These are phyloP conservation scores for Daphne laureola DNA, from an alignment of 441 rosid species.

Conservation along the genomic window DNA sequence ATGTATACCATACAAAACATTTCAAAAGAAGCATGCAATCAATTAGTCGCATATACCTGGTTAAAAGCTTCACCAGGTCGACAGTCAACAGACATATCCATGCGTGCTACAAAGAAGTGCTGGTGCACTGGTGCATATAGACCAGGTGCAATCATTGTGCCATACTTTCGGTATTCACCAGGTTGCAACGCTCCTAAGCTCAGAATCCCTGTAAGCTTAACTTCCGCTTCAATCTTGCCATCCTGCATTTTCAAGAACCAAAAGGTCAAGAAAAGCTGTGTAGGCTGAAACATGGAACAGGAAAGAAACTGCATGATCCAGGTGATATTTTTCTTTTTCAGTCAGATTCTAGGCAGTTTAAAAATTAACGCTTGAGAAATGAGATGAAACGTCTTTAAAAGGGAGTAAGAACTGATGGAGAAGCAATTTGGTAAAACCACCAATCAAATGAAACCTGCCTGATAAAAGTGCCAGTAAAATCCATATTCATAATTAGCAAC, in stretches of 20 bases:
- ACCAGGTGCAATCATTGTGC: constrained; percentile 82
- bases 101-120: constrained; percentile 82
- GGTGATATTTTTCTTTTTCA: too few relatives aligned
- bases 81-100: constrained; percentile 88
- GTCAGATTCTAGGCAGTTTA: too few relatives aligned
- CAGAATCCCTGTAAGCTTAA: constrained; percentile 77
- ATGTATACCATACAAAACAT: neutral
- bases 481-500: constrained; percentile 92
- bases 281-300: neutral
- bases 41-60: constrained; percentile 42
- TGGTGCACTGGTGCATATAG: constrained; percentile 88
- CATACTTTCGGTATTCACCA: constrained; percentile 77
- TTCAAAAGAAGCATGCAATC: neutral
- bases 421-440: neutral
- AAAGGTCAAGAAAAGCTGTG: too few relatives aligned
- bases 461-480: constrained; percentile 90
- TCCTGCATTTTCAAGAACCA: constrained; percentile 35
- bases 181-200: constrained; percentile 84
- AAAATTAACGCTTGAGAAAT: too few relatives aligned
- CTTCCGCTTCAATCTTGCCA: constrained; percentile 89
- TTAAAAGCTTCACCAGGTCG: constrained; percentile 75
- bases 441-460: constrained; percentile 41
- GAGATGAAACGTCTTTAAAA: too few relatives aligned
- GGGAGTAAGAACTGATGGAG: neutral
- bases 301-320: neutral